These are phyloP conservation scores for Lithospermum erythrorhizon DNA, from an alignment of 257 asterid species.

Conservation along the genomic window DNA sequence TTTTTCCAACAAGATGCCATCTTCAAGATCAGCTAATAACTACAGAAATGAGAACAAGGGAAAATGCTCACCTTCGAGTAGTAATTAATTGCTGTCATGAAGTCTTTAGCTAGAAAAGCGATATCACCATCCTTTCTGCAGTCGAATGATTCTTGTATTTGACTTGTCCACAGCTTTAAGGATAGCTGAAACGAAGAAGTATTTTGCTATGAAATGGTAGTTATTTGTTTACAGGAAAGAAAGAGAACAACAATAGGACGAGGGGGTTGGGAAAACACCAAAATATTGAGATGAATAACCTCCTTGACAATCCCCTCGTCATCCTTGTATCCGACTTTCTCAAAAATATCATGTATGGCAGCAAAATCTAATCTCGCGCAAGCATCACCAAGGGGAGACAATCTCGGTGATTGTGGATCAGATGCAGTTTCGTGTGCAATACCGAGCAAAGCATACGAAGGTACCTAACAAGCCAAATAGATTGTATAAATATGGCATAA, in stretches of 20 bases:
- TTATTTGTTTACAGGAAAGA: background rate
- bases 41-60: background rate
- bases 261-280: background rate
- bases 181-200: slow-evolving; percentile 33
- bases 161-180: slow-evolving; percentile 37
- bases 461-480: slow-evolving; percentile 21
- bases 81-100: slow-evolving; percentile 26
- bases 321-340: slow-evolving; percentile 39
- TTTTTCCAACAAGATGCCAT: background rate
- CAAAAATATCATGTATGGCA: slow-evolving; percentile 34
- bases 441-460: slow-evolving; percentile 30
- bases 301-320: slow-evolving; percentile 32
- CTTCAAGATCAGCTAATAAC: background rate
- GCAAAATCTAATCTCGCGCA: slow-evolving; percentile 32
- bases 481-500: background rate
- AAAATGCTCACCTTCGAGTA: slow-evolving; percentile 28
- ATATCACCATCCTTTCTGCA: slow-evolving; percentile 35
- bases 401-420: slow-evolving; percentile 11
- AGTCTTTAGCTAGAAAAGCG: slow-evolving; percentile 34
- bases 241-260: background rate
- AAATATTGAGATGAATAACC: slow-evolving; percentile 14
- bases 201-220: background rate
- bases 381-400: slow-evolving; percentile 42
- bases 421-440: slow-evolving; percentile 25
- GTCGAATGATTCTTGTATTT: slow-evolving; percentile 33